These are phyloP conservation scores for Solanum microdontum DNA, from an alignment of 257 asterid species.

Conservation along the genomic window DNA sequence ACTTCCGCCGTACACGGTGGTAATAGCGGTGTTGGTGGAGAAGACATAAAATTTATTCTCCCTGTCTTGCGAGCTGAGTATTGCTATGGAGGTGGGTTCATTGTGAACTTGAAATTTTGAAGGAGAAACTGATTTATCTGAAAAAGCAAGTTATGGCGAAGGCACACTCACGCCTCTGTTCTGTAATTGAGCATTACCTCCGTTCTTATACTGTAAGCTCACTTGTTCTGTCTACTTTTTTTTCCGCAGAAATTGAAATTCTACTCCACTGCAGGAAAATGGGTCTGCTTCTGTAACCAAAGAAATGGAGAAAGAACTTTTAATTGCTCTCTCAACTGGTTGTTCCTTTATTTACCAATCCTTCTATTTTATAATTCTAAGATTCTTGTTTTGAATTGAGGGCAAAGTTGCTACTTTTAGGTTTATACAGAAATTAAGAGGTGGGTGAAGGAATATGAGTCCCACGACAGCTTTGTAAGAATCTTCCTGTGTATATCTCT, in stretches of 20 bases:
- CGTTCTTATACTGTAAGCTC: slow-evolving; percentile 29
- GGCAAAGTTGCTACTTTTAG: slow-evolving; percentile 13
- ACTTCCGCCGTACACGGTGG: too few relatives aligned
- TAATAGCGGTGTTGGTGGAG: too few relatives aligned
- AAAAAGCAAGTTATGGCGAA: not conserved
- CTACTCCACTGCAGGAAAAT: slow-evolving; percentile 26
- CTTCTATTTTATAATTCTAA: not conserved
- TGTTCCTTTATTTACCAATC: not conserved
- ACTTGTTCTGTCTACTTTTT: not conserved
- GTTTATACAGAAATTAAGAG: slow-evolving; percentile 44
- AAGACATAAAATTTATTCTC: too few relatives aligned
- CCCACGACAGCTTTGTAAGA: slow-evolving; percentile 17
- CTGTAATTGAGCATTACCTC: slow-evolving; percentile 29
- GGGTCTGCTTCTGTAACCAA: slow-evolving; percentile 21
- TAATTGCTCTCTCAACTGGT: slow-evolving; percentile 73
- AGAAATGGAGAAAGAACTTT: slow-evolving; percentile 37
- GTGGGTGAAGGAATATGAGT: slow-evolving; percentile 38
- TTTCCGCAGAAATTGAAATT: not conserved
- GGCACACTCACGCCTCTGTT: slow-evolving; percentile 30
- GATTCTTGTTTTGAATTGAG: slow-evolving; percentile 3
- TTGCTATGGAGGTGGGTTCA: too few relatives aligned
- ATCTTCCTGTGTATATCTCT: not conserved
- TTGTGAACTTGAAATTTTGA: slow-evolving; percentile 23
- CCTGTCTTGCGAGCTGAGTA: not conserved
- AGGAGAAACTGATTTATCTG: not conserved